Evolutionary conservation across 805 yeast species (phyloP).

Genomic region (Saccharomycopsis synnaedendra): DNA sequence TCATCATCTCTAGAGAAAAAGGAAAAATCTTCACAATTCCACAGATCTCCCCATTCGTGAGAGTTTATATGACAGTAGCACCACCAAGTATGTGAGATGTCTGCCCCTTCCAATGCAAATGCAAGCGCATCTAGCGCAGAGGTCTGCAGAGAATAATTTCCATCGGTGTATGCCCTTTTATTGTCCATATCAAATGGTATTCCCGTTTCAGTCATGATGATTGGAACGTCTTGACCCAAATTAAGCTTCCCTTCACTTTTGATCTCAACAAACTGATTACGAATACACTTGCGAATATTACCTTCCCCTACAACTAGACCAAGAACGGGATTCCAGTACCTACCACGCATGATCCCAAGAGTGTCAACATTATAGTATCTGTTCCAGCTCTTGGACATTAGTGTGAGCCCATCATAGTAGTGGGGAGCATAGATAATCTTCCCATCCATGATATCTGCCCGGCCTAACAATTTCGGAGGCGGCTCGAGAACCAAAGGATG

Average conservation of each 20-base stretch:
- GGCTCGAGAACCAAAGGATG: conserved; percentile 75
- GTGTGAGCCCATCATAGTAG: conserved; percentile 88
- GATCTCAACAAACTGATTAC: conserved; percentile 57
- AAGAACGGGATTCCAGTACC: conserved; percentile 59
- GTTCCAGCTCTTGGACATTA: conserved; percentile 89
- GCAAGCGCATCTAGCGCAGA: conserved; percentile 76
- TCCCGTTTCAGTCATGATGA: conserved; percentile 88
- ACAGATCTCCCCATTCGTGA: conserved; percentile 80
- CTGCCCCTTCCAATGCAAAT: conserved; percentile 65
- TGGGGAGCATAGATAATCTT: conserved; percentile 76
- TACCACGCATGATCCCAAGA: conserved; percentile 71
- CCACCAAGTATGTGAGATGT: conserved; percentile 75
- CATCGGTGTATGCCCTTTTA: conserved; percentile 54
- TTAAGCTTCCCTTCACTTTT: conserved; percentile 47
- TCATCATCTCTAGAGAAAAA: conserved; percentile 64
- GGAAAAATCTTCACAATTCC: conserved; percentile 93
- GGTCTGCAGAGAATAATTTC: conserved; percentile 64
- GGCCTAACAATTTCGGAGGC: conserved; percentile 55
- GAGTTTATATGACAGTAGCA: conserved; percentile 63
- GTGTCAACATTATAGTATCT: conserved; percentile 76
- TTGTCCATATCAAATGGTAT: conserved; percentile 95
- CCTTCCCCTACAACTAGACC: conserved; percentile 76
- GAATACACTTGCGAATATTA: conserved; percentile 62
- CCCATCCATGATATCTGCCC: conserved; percentile 41
- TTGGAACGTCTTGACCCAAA: conserved; percentile 57